phyloP scores from a whole-genome alignment of 495 filamentous ascomycete genomes.

The Penicillium paradoxum region DNA sequence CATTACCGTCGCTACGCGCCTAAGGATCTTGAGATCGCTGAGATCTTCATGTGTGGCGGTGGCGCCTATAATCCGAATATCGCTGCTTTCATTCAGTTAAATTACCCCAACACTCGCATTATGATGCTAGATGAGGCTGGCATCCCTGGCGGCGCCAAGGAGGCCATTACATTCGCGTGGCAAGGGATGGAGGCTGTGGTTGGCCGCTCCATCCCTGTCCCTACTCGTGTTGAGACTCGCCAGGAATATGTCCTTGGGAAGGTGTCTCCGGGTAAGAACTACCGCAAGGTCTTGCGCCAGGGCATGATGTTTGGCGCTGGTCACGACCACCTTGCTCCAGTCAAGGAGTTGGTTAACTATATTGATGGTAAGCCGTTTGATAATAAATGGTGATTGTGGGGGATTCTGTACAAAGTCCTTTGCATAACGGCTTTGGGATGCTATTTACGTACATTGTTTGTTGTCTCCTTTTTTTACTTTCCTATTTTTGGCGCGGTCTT shows the following conservation, averaged over 20 bases:
- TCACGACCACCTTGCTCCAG: conserved; percentile 41
- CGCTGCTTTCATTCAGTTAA: conserved; percentile 43
- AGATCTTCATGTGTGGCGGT: conserved; percentile 58
- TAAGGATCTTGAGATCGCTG: conserved; percentile 41
- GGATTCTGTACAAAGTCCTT: background rate
- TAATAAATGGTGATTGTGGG: conserved; percentile 38
- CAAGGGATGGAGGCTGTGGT: conserved; percentile 52
- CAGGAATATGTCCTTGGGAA: conserved; percentile 48
- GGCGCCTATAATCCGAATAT: conserved; percentile 56
- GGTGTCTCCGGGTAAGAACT: conserved; percentile 51
- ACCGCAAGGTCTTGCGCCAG: conserved; percentile 45
- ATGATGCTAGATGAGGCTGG: conserved; percentile 52
- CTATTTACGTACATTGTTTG: too few relatives aligned
- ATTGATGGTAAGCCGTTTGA: conserved; percentile 41
- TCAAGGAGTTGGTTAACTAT: conserved; percentile 45
- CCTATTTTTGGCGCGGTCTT: too few relatives aligned
- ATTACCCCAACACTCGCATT: conserved; percentile 45
- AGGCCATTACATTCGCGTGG: conserved; percentile 55
- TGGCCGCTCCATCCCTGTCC: conserved; percentile 48
- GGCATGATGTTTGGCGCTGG: conserved; percentile 45
- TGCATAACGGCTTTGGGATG: conserved; percentile 4
- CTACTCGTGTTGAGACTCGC: conserved; percentile 46
- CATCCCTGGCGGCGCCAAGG: conserved; percentile 50
- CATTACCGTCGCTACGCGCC: conserved; percentile 51
- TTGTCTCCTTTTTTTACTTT: too few relatives aligned